Evolutionary conservation across 148 eudicot species (phyloP).

Genomic region (Agrostemma githago): DNA sequence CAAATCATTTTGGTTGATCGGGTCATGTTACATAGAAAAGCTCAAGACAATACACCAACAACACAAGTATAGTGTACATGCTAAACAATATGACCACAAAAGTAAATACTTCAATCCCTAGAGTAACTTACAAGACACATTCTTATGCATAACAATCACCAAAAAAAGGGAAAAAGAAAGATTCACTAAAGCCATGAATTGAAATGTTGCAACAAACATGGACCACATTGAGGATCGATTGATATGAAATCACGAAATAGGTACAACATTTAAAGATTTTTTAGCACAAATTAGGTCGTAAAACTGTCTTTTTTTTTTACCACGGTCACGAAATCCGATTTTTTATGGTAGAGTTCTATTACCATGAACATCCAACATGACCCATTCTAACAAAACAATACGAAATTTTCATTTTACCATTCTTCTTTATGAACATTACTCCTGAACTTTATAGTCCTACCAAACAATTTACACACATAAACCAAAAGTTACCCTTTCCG

Average conservation of each 20-base stretch:
- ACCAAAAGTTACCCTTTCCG: not conserved
- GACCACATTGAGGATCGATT: not conserved
- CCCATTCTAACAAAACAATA: not conserved
- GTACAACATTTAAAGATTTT: not conserved
- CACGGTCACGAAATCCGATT: not conserved
- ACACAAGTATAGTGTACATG: not conserved
- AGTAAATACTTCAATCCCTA: not conserved
- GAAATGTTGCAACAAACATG: not conserved
- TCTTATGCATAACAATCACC: slow-evolving; percentile 2
- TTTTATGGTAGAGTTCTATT: not conserved
- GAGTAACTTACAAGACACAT: not conserved
- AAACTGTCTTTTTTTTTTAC: not conserved
- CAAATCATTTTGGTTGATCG: not conserved
- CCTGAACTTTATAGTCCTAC: not conserved
- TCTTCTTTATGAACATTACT: too few species aligned
- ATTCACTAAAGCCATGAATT: not conserved
- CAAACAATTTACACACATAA: not conserved
- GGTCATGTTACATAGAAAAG: not conserved
- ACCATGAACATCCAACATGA: not conserved
- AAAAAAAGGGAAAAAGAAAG: not conserved
- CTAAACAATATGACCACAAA: not conserved
- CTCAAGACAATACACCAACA: slow-evolving; percentile 7
- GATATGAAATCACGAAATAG: not conserved
- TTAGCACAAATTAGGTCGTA: not conserved
- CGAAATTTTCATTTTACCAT: too few species aligned